Conservation (phyloP, 2,329 filamentous ascomycete genomes). For the Diaporthe capsici region DNA sequence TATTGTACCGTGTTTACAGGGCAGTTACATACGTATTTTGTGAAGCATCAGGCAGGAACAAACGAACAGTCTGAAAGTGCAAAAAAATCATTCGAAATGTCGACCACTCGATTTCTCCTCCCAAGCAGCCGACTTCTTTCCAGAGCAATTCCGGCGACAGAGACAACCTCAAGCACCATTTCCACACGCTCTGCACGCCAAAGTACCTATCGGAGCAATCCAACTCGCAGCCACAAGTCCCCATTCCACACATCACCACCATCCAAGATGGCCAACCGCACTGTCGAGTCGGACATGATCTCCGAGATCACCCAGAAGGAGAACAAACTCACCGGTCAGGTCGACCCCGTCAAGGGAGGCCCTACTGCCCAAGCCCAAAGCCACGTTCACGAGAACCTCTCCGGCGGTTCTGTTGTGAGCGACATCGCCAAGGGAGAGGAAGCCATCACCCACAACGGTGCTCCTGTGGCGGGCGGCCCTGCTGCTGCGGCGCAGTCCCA, state of each 20-base stretch:
- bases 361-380: conserved; percentile 57
- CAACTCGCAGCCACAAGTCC: not conserved
- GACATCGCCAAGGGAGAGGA: conserved; percentile 58
- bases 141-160: not conserved
- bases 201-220: not conserved
- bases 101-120: not conserved
- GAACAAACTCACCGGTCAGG: conserved; percentile 54
- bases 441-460: conserved; percentile 50
- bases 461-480: conserved; percentile 51
- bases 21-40: not conserved
- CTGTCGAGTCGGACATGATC: conserved; percentile 50
- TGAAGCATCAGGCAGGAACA: not conserved
- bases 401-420: conserved; percentile 50
- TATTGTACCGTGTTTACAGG: not conserved
- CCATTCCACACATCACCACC: conserved; percentile 35
- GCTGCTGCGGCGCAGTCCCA: conserved; percentile 53
- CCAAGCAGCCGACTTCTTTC: not conserved
- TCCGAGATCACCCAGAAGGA: conserved; percentile 57
- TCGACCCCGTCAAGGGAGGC: conserved; percentile 52
- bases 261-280: conserved; percentile 41
- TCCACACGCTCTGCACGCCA: not conserved
- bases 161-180: not conserved
- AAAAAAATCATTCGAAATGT: conserved; percentile 8
- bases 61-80: no score
- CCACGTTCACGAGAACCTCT: conserved; percentile 49